These are phyloP conservation scores for Colletotrichum australisinense DNA, from an alignment of 2,329 filamentous ascomycete species.

Conservation along the genomic window DNA sequence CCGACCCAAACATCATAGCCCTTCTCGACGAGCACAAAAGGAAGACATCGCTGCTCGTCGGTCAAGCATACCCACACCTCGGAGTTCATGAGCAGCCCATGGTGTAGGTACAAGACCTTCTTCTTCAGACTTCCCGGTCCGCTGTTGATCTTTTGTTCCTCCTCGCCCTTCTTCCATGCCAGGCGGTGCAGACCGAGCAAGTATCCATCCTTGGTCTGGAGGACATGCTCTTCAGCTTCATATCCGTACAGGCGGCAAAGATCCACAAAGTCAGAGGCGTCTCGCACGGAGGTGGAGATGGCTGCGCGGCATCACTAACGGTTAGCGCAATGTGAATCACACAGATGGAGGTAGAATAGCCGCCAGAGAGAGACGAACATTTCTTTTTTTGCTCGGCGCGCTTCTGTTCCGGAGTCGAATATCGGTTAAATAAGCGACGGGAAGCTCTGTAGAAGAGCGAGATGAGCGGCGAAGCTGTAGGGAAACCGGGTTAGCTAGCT, in stretches of 20 bases:
- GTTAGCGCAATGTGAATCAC: slow-evolving; percentile 62
- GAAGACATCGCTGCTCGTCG: slow-evolving; percentile 85
- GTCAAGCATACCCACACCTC: slow-evolving; percentile 98
- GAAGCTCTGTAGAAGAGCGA: slow-evolving; percentile 85
- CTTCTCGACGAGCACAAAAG: slow-evolving; percentile 87
- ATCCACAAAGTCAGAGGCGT: slow-evolving; percentile 92
- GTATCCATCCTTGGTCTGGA: slow-evolving; percentile 94
- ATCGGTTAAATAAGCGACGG: slow-evolving; percentile 82
- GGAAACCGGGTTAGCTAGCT: slow-evolving; percentile 36
- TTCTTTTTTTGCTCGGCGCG: slow-evolving; percentile 76
- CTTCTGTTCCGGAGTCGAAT: slow-evolving; percentile 77
- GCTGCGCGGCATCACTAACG: slow-evolving; percentile 61
- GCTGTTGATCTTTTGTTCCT: slow-evolving; percentile 80
- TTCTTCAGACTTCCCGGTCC: slow-evolving; percentile 78
- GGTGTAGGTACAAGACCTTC: slow-evolving; percentile 92
- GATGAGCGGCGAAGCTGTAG: slow-evolving; percentile 80
- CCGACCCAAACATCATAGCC: slow-evolving; percentile 96
- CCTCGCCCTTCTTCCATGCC: slow-evolving; percentile 84
- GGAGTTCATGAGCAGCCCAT: slow-evolving; percentile 97
- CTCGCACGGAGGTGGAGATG: slow-evolving; percentile 81
- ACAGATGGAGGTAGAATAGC: neutral
- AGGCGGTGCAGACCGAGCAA: slow-evolving; percentile 90
- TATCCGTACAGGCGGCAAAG: slow-evolving; percentile 94
- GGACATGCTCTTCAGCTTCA: slow-evolving; percentile 94
- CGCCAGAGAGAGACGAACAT: slow-evolving; percentile 51